Base-by-base conservation (phyloP, 495 filamentous ascomycete genomes). In the Xylaria venustula region DNA sequence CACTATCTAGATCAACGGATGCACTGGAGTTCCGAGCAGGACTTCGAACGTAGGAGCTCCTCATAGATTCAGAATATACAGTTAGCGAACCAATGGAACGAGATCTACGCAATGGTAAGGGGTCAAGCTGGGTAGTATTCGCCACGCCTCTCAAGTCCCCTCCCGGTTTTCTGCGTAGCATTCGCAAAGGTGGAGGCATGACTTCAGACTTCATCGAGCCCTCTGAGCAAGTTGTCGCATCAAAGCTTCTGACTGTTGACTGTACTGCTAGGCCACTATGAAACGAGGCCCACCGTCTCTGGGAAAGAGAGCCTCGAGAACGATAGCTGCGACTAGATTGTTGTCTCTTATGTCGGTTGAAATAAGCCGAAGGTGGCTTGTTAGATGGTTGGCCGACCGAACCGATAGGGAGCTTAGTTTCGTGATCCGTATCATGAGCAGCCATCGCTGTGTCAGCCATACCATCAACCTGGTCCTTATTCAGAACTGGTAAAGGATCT, bases 151-250 rank as follows among this genome's bases (percentile, higher is more conserved):
- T 87, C 51, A 98, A 78, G 76, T 98, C 88, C 36, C 94, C 92
- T 49, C 94, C 94, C 17, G 93, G 95, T 26, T 90, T 85, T 68
- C 94, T 84, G 58, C 94, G 85, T 41, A 98, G 85, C 60, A 90
- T 82, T 22, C 81, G 73, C n/a, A 81, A 71, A n/a, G 82, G 81
- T 22, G 72, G 69, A 0, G 80, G 79, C 46, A 79, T 72, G 7
- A 74, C 64, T 40, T 75, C 73, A 0, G 75, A 71, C 7, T 61
- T 40, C 17, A 73, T 65, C 2, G 74, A 77, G 11, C 65, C 70
- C 47, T 74, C 81, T 7, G 86, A 87, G 36, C 79, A 77, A 0
- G 80, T 82, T 0, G 79, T 85, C 23, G 79, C 77, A 61, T 88
- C 87, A 63, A 88, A 86, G 64, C 81, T 85, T 50, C 76, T 76